A percentile compares a stretch with the other conserved stretches of the same genome.
These are phyloP conservation scores for Phytophthora fragariae DNA, from an alignment of 352 stramenopile species.

Conservation along the genomic window DNA sequence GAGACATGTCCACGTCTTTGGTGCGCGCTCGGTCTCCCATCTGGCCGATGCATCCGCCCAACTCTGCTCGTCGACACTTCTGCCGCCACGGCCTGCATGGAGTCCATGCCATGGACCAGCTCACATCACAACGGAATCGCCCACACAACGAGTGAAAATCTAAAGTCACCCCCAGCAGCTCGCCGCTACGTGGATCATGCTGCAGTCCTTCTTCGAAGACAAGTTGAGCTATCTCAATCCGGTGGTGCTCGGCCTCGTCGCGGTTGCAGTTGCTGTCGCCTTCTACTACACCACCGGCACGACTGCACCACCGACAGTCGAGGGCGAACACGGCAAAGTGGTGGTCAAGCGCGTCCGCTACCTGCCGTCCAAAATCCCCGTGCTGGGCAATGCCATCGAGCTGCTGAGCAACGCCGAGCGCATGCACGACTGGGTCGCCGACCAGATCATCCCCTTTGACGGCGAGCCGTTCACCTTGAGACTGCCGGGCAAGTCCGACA, in stretches of 20 bases:
- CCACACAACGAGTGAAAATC: slow-evolving; percentile 1
- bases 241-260: slow-evolving; percentile 31
- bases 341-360: slow-evolving; percentile 35
- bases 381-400: slow-evolving; percentile 47
- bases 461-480: slow-evolving; percentile 49
- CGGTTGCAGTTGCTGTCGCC: slow-evolving; percentile 22
- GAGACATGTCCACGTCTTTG: slow-evolving; percentile 19
- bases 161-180: background rate
- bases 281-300: slow-evolving; percentile 27
- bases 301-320: background rate
- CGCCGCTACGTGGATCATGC: slow-evolving; percentile 10
- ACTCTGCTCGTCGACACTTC: slow-evolving; percentile 17
- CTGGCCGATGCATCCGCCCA: slow-evolving; percentile 4
- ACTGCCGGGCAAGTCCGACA: slow-evolving; percentile 40
- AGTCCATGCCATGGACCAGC: background rate
- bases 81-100: background rate
- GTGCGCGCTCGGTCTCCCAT: background rate
- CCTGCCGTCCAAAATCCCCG: slow-evolving; percentile 40
- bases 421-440: slow-evolving; percentile 63
- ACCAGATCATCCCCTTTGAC: slow-evolving; percentile 42
- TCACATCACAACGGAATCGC: slow-evolving; percentile 20
- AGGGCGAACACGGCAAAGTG: slow-evolving; percentile 16
- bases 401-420: slow-evolving; percentile 46
- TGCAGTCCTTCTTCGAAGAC: slow-evolving; percentile 35
- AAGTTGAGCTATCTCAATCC: slow-evolving; percentile 20